These are phyloP conservation scores for Nannochloropsis salina DNA, from an alignment of 108 stramenopile genomes.

Conservation along the genomic window DNA sequence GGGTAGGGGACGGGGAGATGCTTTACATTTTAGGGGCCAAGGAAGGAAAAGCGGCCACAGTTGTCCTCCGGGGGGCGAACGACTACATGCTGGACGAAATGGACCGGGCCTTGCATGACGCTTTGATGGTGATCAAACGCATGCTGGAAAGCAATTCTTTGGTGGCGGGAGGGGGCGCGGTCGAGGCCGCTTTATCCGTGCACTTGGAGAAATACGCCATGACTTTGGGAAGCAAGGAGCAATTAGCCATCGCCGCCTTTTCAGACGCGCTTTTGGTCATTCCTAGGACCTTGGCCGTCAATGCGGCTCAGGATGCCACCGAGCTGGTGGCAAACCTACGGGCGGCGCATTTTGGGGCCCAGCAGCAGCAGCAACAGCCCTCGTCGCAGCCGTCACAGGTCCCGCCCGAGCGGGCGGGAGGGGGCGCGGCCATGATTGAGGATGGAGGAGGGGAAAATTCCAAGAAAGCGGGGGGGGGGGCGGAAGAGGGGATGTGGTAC, in stretches of 20 bases:
- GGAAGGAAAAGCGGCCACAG: slow-evolving; percentile 80
- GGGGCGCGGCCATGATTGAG: background rate
- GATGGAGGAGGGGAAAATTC: slow-evolving; percentile 36
- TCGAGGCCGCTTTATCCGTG: slow-evolving; percentile 87
- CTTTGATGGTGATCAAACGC: slow-evolving; percentile 92
- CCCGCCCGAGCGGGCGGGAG: background rate
- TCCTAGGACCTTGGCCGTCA: slow-evolving; percentile 91
- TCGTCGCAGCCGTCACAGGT: background rate
- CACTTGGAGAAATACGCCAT: slow-evolving; percentile 88
- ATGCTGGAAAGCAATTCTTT: slow-evolving; percentile 93
- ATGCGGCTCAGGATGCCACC: slow-evolving; percentile 95
- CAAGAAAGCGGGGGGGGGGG: slow-evolving; percentile 32
- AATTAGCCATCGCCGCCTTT: slow-evolving; percentile 95
- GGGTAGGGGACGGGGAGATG: slow-evolving; percentile 96
- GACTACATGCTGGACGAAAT: slow-evolving; percentile 99
- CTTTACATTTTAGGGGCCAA: slow-evolving; percentile 78
- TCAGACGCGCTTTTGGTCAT: slow-evolving; percentile 97
- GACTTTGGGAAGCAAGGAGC: slow-evolving; percentile 86
- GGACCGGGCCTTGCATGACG: slow-evolving; percentile 96
- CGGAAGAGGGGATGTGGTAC: slow-evolving; percentile 30
- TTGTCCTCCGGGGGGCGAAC: slow-evolving; percentile 97
- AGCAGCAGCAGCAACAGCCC: slow-evolving; percentile 41
- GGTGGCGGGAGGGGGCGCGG: slow-evolving; percentile 97
- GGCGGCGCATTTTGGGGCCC: slow-evolving; percentile 67
- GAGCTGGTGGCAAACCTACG: slow-evolving; percentile 92